phyloP scores from a whole-genome alignment of 805 yeast species.

The Yarrowia sp. region DNA sequence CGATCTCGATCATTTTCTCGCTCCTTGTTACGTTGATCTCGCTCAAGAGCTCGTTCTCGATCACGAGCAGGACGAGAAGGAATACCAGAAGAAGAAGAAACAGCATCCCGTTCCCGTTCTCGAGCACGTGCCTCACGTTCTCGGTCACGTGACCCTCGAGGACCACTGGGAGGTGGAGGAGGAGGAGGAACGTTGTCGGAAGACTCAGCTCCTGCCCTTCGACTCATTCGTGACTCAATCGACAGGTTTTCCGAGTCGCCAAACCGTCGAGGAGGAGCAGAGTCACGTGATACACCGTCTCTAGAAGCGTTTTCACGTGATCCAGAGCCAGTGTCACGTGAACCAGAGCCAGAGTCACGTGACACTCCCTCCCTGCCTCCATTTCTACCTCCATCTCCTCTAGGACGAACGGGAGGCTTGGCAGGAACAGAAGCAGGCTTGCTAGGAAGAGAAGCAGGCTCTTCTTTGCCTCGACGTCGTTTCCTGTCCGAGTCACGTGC shows the following conservation, averaged over 20 bases:
- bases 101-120: constrained; percentile 11
- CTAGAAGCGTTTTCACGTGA: constrained; percentile 24
- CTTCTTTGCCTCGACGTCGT: neutral
- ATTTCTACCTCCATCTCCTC: neutral
- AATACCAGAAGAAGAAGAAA: neutral
- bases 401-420: constrained; percentile 1
- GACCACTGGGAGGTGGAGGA: constrained; percentile 6
- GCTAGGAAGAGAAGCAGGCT: neutral
- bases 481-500: neutral
- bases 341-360: constrained; percentile 25
- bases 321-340: constrained; percentile 24
- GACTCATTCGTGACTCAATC: constrained; percentile 15
- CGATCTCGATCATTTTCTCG: constrained; percentile 4
- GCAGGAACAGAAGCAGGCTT: neutral
- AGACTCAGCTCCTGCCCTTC: neutral
- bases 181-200: neutral
- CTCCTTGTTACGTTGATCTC: constrained; percentile 23
- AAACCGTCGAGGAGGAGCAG: constrained; percentile 20
- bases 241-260: constrained; percentile 24
- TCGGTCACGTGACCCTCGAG: constrained; percentile 15
- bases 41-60: constrained; percentile 21
- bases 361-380: neutral
- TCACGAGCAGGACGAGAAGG: constrained; percentile 24
- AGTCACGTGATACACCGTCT: neutral
- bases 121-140: constrained; percentile 14